Base-by-base conservation (phyloP, 305 asterid genomes). In the Fraxinus sp. region DNA sequence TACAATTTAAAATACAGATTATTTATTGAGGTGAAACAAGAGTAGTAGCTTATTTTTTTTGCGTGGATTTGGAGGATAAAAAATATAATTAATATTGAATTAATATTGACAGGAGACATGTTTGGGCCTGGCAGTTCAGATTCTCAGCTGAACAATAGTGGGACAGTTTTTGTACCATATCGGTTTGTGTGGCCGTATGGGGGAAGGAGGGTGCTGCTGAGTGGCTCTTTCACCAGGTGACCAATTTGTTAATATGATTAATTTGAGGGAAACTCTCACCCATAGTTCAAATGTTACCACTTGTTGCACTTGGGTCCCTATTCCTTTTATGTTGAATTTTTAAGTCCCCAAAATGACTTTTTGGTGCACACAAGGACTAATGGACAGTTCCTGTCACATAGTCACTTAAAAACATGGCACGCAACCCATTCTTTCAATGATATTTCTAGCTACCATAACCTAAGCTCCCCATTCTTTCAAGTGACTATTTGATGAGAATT, bases 181-280 rank as follows among this genome's bases (percentile, higher is more conserved):
- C 86, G 94, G 75, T 91, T 91, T 75, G 92, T 89, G 73, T 91
- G 94, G 94, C 91, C 94, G 64, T 84, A 89, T 82, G 94, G 94
- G 28, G 94, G 94, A 83, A 86, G 91, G 80, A 85, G 91, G 87
- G 94, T 91, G 68, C 84, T 85, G 83, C 84, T 91, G 72, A 87
- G 94, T 81, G 94, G 94, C 83, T 46, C 94, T 81, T 91, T 91
- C 84, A 87, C 91, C 85, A 89, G 94, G 94, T 91, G 88, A 89
- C 83, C 78, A 13, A 75, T 55, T 73, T 75, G 37, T 68, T 82
- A 16, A 78, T 79, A 76, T 66, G 68, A 80, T 80, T 83, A 72
- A 71, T 80, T 24, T 79, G 77, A 28, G 35, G 35, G 74, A 66
- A 66, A 66, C 3, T 26, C 35, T 28, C 35, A 24, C 16, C 74